Evolutionary conservation across 371 early-diverging fungal species (phyloP), one percentile per base, ranked within the genome.

Genomic region (Blyttiomyces sp.): DNA sequence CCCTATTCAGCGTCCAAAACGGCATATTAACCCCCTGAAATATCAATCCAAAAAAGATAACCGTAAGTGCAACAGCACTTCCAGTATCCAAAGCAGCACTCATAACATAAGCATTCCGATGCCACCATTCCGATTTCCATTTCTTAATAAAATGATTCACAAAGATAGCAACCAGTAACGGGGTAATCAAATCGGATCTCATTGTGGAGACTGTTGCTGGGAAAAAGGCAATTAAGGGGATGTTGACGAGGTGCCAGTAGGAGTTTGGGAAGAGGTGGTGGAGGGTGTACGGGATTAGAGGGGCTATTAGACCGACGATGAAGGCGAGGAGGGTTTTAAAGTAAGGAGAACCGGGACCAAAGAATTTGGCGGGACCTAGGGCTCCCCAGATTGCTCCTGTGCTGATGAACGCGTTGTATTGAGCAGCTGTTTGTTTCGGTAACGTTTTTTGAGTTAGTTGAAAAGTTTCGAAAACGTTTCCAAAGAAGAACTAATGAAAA

Each of bases 351-450:
- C 21, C 53, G 16, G 43, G 43, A 1, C 61, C 61, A 54, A 61
- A 61, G 61, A 61, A 61, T 3, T 48, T 44, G 2, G 4, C 5
- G 16, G 61, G 61, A 3, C 61, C 61, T n/a, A 61, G 43, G n/a
- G 53, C 44, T n/a, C 61, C 61, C 61, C 61, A 61, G 26, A 61
- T 54, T 17, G 48, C 54, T 2, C 60, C 51, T 4, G 44, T n/a
- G 27, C 21, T 21, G 16, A 54, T 16, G 27, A 54, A 54, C 2
- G 27, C 26, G 43, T 27, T 16, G 43, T 54, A 54, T 3, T 42
- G 17, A 9, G 16, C 21, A 19, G 42, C 43, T 21, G 54, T 11
- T 11, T 11, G n/a, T n/a, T n/a, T n/a, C n/a, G n/a, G n/a, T n/a
- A n/a, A n/a, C n/a, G n/a, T n/a, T n/a, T n/a, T n/a, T n/a, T n/a